A percentile compares a stretch with the other conserved stretches of the same genome.
Evolutionary conservation across 352 stramenopile genomes (phyloP).

Genomic region (Plasmopara viticola): DNA sequence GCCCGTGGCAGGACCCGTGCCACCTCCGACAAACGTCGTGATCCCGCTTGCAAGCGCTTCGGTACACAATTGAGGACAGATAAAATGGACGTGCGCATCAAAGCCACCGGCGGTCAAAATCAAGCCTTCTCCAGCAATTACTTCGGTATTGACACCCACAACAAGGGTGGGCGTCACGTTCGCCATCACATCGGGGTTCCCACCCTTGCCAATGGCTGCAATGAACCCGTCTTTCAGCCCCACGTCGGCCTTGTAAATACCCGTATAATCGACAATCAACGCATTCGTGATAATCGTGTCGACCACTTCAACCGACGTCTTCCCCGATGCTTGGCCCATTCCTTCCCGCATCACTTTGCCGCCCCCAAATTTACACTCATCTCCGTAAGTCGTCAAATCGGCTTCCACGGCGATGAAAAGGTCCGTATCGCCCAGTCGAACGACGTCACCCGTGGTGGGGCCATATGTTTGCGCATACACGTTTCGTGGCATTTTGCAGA

Average conservation of each 20-base stretch:
- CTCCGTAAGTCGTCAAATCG: slow-evolving; percentile 77
- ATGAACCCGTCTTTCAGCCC: slow-evolving; percentile 93
- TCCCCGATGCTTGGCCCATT: slow-evolving; percentile 64
- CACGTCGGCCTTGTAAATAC: slow-evolving; percentile 95
- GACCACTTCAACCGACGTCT: slow-evolving; percentile 49
- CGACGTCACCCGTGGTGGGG: slow-evolving; percentile 90
- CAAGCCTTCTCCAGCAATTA: slow-evolving; percentile 94
- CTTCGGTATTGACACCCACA: slow-evolving; percentile 90
- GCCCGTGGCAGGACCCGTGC: slow-evolving; percentile 88
- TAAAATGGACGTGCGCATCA: slow-evolving; percentile 97
- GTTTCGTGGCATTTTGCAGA: slow-evolving; percentile 51
- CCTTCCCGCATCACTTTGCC: slow-evolving; percentile 88
- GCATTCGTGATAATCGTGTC: slow-evolving; percentile 97
- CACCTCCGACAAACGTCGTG: slow-evolving; percentile 89
- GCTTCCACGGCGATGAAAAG: slow-evolving; percentile 89
- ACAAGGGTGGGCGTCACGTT: slow-evolving; percentile 84
- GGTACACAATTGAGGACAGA: slow-evolving; percentile 91
- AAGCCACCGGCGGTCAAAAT: slow-evolving; percentile 95
- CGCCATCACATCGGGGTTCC: slow-evolving; percentile 96
- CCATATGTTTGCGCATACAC: slow-evolving; percentile 90
- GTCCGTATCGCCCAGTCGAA: slow-evolving; percentile 91
- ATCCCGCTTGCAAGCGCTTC: slow-evolving; percentile 91
- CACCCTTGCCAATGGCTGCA: slow-evolving; percentile 93
- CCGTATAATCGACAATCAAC: slow-evolving; percentile 92
- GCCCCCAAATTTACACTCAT: slow-evolving; percentile 94